Evolutionary conservation across 1,284 basidiomycete species (phyloP), one percentile per base, ranked within the genome.

Genomic region (Pyrrhoderma noxium): DNA sequence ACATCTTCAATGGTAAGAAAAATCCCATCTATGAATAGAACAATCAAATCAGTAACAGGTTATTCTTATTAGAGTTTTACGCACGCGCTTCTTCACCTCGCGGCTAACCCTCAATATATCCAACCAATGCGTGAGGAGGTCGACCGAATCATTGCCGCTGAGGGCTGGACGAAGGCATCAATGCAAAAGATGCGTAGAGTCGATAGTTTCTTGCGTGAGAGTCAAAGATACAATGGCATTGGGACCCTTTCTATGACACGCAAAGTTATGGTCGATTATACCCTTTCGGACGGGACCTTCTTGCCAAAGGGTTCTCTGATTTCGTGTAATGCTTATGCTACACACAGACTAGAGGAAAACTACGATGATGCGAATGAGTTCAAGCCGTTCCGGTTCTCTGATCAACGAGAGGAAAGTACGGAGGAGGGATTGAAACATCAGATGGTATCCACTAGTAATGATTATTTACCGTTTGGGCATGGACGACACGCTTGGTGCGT

Each of bases 181-280:
- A 52, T 77, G 38, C 61, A 55, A 35, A 69, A 68, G 45, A 71
- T 77, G 70, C 58, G 57, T 43, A 71, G 69, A 55, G 47, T 75
- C 1, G 75, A 78, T 57, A 77, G 75, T 55, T 74, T 77, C 58
- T 22, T 78, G 22, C 67, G 63, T 42, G 75, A 77, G 57, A 63
- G 64, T 1, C 64, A 68, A 50, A 64, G 74, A 1, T 40, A 67
- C 14, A 60, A 65, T 36, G 65, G 66, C 0, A 45, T 66, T 2
- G n/a, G 5, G 14, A 37, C 22, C 73, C 70, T 66, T 34, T 53
- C 43, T n/a, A 60, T 70, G 51, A 47, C 37, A 2, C 67, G 73
- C 51, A 60, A 60, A 38, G 67, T 65, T 0, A 35, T 70, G 45
- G 61, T 66, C 44, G 65, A 68, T 16, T 69, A 65, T 56, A 68